Evolutionary conservation across 192 early-diverging fungal genomes (phyloP), one percentile per base, ranked within the genome.

Genomic region (Podila horticola): DNA sequence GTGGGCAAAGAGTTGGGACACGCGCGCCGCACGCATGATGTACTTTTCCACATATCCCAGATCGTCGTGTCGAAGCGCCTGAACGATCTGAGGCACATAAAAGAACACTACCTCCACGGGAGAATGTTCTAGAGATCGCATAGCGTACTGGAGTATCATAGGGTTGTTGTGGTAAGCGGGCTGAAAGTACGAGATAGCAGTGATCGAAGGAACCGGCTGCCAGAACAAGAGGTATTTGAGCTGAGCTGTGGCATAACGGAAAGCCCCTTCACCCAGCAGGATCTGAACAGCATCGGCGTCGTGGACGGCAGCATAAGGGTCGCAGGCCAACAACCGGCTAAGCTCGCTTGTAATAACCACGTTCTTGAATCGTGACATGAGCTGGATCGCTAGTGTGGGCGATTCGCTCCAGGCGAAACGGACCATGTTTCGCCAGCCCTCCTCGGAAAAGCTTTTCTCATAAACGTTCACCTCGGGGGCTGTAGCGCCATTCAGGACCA

Each of bases 1-100:
- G 84, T 99, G 98, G n/a, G 98, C 96, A 90, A 99, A 99, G 22
- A 95, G 87, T 82, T 98, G 97, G 29, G 96, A 98, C 13, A 94
- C 92, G 71, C 92, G 92, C 4, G 94, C 98, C 6, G 98, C 94
- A 33, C 94, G 91, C 72, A 99, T 85, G 49, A 99, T 98, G 66
- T 94, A 98, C 31, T 92, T 88, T 83, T 97, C 97, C 17, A 98
- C 90, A 82, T 99, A 99, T 24, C 98, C 97, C 50, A 91, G 79
- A 10, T 85, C 82, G 70, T 98, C 97, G 72, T 94, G 86, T 17
- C 97, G 93, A 49, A 99, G 85, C 9, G 97, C 95, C 84, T 98
- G 98, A 4, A 98, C 97, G 65, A 99, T 90, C 84, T 99, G 98
- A 20, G 98, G 98, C 11, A 99, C 91, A 63, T 99, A 99, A 82